These are phyloP conservation scores for Zizania palustris DNA, from an alignment of 202 grass and related monocot species.

Conservation along the genomic window DNA sequence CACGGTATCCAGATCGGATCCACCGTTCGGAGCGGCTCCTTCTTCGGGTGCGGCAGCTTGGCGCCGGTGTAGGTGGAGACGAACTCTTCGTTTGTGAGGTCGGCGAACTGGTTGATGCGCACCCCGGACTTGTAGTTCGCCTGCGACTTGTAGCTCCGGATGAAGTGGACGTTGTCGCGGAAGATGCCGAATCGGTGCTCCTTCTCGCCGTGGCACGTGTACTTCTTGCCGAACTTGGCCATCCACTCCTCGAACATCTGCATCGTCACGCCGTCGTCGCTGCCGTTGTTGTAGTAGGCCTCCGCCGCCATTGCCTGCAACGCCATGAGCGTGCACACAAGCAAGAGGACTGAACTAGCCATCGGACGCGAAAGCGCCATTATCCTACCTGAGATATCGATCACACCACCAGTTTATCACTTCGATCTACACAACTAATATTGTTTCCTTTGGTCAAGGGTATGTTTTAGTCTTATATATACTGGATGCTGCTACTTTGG, in stretches of 20 bases:
- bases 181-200: conserved; percentile 39
- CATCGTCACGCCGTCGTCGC: too few species aligned
- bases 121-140: conserved; percentile 17
- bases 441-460: too few species aligned
- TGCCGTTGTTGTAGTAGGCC: too few species aligned
- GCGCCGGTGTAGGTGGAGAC: background rate
- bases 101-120: conserved; percentile 39
- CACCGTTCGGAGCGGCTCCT: background rate
- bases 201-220: conserved; percentile 28
- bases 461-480: too few species aligned
- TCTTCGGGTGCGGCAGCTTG: background rate
- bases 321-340: too few species aligned
- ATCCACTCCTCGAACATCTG: conserved; percentile 39
- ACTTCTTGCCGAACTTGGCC: conserved; percentile 24
- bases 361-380: too few species aligned
- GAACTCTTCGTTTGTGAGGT: conserved; percentile 30
- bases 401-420: too few species aligned
- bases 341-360: too few species aligned
- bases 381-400: background rate
- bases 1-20: background rate
- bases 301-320: too few species aligned
- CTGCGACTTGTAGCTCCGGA: conserved; percentile 32
- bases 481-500: background rate
- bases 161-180: conserved; percentile 38
- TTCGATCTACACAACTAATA: too few species aligned